Evolutionary conservation across 148 eudicot genomes (phyloP).

Genomic region (Rhododendron ovatum): DNA sequence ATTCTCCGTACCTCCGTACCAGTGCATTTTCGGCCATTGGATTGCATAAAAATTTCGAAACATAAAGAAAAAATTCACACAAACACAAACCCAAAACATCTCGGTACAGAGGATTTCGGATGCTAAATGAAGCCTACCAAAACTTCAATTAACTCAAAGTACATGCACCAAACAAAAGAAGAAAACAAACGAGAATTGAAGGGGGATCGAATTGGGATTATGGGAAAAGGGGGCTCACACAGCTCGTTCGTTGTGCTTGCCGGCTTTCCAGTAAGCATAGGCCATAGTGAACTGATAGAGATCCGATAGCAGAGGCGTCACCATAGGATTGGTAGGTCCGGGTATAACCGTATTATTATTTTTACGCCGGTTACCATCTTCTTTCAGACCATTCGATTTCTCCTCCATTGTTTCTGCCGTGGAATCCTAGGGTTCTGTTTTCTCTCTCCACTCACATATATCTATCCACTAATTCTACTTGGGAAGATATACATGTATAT

Average conservation of each 20-base stretch:
- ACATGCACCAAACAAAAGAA: neutral
- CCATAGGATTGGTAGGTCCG: slow-evolving; percentile 91
- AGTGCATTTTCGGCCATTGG: too few relatives aligned
- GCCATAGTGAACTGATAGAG: slow-evolving; percentile 95
- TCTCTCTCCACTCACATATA: neutral
- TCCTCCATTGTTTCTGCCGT: slow-evolving; percentile 36
- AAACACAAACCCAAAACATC: neutral
- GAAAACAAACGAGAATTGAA: neutral
- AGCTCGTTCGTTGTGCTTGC: slow-evolving; percentile 78
- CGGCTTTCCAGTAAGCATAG: slow-evolving; percentile 96
- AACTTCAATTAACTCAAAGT: too few relatives aligned
- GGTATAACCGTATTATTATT: slow-evolving; percentile 9
- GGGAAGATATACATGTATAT: neutral
- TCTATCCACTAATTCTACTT: neutral
- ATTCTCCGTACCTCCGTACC: too few relatives aligned
- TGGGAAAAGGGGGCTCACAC: slow-evolving; percentile 44
- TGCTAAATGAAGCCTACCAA: neutral
- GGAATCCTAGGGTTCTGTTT: slow-evolving; percentile 33
- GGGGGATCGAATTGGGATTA: slow-evolving; percentile 6
- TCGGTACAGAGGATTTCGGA: neutral
- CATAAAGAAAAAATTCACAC: too few relatives aligned
- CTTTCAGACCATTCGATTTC: slow-evolving; percentile 32
- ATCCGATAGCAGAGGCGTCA: slow-evolving; percentile 83
- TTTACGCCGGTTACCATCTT: slow-evolving; percentile 3
- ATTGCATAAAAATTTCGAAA: too few relatives aligned